Base-by-base conservation (phyloP, 371 early-diverging fungal species). In the Circinella umbellata region DNA sequence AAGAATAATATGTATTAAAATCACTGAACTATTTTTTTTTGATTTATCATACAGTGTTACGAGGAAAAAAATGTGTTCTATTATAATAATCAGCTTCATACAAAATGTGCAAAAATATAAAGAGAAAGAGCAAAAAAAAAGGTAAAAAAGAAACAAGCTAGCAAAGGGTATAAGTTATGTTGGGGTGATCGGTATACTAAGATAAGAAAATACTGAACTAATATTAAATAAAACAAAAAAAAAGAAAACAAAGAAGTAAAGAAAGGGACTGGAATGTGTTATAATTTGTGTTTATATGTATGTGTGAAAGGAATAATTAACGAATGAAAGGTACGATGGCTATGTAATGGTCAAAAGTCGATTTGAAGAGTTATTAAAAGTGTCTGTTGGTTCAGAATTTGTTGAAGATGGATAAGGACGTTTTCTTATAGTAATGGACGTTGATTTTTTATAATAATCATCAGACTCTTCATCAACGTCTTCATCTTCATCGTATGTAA, bases 301-400 rank as follows among this genome's bases (percentile, higher is more conserved):
- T 17, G 51, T 17, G 15, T 13, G 7, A 2, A n/a, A 51, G 51
- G 51, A 15, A 51, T 11, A 1, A 57, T 10, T 27, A 57, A 18
- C 1, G 27, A n/a, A 57, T 0, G 35, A n/a, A 13, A n/a, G 3
- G 57, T 10, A 0, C 2, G 57, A 4, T 34, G 57, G 38, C 20
- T 64, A 64, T 53, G 49, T 64, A 37, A 64, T 64, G 0, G 65
- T 53, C 10, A 64, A 48, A 37, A 64, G 35, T 49, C 48, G 53
- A 53, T 27, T 49, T 36, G 65, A 64, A 8, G 53, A 14, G 4
- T 18, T 48, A 15, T 37, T 61, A 36, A 38, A 35, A 61, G 18
- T n/a, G 61, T 4, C 61, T 37, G 17, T 17, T 38, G 34, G 17
- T 37, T 17, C 61, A 17, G 15, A 7, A 37, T 17, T 18, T 20